phyloP scores from a whole-genome alignment of 148 eudicot species.

The Pouteria glomerata region DNA sequence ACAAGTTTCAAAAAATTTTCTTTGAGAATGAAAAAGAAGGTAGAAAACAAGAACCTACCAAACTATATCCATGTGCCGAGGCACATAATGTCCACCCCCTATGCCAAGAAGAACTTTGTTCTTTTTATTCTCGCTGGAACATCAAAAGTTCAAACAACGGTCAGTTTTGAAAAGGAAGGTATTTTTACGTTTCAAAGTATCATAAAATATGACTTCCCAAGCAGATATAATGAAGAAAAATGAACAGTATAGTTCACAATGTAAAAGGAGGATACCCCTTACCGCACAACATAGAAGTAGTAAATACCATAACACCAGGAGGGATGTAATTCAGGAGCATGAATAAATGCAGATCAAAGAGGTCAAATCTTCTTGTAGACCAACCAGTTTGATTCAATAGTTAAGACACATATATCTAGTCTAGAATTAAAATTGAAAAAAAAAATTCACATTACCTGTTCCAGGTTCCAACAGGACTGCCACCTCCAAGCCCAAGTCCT shows the following conservation, averaged over 20 bases:
- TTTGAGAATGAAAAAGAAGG: neutral
- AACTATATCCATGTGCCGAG: conserved; percentile 74
- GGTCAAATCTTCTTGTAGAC: neutral
- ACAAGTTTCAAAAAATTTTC: neutral
- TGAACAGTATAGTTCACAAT: neutral
- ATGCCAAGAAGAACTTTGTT: conserved; percentile 60
- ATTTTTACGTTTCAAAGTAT: neutral
- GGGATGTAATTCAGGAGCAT: neutral
- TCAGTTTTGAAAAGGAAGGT: neutral
- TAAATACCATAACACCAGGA: neutral
- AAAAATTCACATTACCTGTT: conserved; percentile 36
- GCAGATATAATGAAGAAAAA: neutral
- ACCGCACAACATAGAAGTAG: neutral
- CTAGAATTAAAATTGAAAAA: neutral
- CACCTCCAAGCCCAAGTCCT: conserved; percentile 80
- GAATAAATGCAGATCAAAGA: neutral
- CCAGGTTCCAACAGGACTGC: conserved; percentile 57
- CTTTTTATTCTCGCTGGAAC: conserved; percentile 35
- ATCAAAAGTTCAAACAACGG: conserved; percentile 10
- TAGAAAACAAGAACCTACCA: conserved; percentile 31
- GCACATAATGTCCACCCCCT: conserved; percentile 82
- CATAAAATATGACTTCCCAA: neutral
- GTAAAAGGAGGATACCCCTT: too few relatives aligned
- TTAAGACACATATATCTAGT: neutral
- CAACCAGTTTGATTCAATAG: neutral